Percentiles rank a stretch among this genome's conserved stretches.
Conservation (phyloP, 2,329 filamentous ascomycete genomes). For the Colletotrichum scovillei region DNA sequence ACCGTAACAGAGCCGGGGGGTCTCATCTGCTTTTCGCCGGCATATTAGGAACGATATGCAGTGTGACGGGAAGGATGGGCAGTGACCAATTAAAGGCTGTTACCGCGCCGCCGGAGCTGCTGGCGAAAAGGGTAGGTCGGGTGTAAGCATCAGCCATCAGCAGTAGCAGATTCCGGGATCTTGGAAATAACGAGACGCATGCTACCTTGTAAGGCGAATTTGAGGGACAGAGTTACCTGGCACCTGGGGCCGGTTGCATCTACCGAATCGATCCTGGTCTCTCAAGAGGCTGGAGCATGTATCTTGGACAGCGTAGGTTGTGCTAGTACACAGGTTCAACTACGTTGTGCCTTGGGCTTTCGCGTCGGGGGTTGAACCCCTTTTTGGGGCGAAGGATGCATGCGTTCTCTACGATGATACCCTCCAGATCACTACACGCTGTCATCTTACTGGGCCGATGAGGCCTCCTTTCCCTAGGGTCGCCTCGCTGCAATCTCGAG, state of each 20-base stretch:
- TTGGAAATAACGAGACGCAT: neutral
- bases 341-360: neutral
- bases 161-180: neutral
- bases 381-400: neutral
- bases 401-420: neutral
- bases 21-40: neutral
- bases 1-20: neutral
- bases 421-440: neutral
- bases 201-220: neutral
- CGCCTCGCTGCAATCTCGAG: neutral
- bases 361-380: neutral
- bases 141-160: constrained; percentile 12
- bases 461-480: neutral
- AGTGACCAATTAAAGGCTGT: neutral
- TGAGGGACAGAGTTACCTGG: neutral
- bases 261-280: neutral
- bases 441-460: neutral
- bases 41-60: neutral
- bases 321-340: neutral
- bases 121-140: neutral
- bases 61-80: neutral
- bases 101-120: neutral
- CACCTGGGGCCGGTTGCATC: constrained; percentile 16
- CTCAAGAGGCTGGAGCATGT: neutral
- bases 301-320: neutral